These are phyloP conservation scores for Sclerotinia spermophila DNA, from an alignment of 2,329 filamentous ascomycete species.

Conservation along the genomic window DNA sequence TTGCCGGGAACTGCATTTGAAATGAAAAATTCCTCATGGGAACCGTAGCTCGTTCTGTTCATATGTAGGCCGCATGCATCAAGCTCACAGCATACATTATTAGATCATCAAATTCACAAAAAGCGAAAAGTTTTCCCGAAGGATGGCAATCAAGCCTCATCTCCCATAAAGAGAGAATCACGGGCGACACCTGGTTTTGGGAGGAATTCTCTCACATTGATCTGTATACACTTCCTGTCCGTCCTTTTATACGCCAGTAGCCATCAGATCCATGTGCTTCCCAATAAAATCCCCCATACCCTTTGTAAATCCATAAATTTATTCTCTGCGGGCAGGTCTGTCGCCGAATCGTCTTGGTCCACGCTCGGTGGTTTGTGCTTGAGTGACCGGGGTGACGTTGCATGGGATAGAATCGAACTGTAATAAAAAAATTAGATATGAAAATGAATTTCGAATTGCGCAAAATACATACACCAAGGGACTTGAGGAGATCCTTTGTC, in stretches of 20 bases:
- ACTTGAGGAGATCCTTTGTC: constrained; percentile 99
- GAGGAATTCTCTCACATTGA: constrained; percentile 55
- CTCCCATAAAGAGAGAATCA: constrained; percentile 61
- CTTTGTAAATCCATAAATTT: constrained; percentile 36
- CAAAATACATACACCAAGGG: constrained; percentile 79
- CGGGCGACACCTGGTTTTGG: constrained; percentile 74
- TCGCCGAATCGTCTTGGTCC: constrained; percentile 69
- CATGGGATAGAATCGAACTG: constrained; percentile 97
- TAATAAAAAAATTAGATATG: constrained; percentile 35
- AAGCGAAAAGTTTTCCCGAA: constrained; percentile 12
- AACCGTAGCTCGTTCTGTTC: not conserved
- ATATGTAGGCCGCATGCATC: not conserved
- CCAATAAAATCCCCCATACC: constrained; percentile 26
- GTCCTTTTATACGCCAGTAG: constrained; percentile 34
- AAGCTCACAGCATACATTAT: constrained; percentile 1
- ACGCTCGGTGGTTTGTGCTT: constrained; percentile 83
- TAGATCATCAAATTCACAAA: constrained; percentile 21
- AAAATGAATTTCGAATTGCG: not conserved
- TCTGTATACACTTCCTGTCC: constrained; percentile 46
- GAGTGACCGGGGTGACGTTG: constrained; percentile 87
- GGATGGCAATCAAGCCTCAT: constrained; percentile 91
- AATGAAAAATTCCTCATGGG: not conserved
- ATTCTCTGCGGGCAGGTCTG: constrained; percentile 48
- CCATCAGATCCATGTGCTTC: constrained; percentile 32
- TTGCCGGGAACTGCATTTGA: not conserved